These are phyloP conservation scores for Sechiopsis laciniata DNA, from an alignment of 306 rosid species.

Conservation along the genomic window DNA sequence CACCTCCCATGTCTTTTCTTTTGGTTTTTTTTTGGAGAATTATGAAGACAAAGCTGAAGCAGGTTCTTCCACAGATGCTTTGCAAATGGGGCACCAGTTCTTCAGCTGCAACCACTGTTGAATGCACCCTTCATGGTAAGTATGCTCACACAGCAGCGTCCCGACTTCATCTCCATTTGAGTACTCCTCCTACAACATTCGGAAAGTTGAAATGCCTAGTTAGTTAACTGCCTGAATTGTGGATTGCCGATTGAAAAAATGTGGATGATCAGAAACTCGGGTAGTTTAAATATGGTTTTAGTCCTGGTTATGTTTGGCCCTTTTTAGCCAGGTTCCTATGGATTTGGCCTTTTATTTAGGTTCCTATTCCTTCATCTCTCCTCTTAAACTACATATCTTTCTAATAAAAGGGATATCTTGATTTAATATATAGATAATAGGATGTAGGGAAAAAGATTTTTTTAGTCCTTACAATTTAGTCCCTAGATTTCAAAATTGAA, in stretches of 20 bases:
- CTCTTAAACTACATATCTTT: neutral
- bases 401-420: neutral
- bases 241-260: no score
- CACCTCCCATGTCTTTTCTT: no score
- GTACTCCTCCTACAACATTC: conserved; percentile 65
- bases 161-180: conserved; percentile 67
- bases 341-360: neutral
- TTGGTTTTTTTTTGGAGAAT: neutral
- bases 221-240: no score
- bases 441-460: no score
- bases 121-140: conserved; percentile 62
- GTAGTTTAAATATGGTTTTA: no score
- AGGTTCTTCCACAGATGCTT: conserved; percentile 43
- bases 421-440: neutral
- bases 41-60: conserved; percentile 28
- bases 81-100: conserved; percentile 99
- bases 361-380: neutral
- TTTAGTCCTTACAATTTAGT: no score
- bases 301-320: no score
- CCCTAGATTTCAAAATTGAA: no score
- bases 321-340: neutral
- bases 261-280: no score
- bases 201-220: no score
- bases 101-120: conserved; percentile 84
- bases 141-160: conserved; percentile 66